These are phyloP conservation scores for Neophaeococcomyces aloes DNA, from an alignment of 2,329 filamentous ascomycete species.

Conservation along the genomic window DNA sequence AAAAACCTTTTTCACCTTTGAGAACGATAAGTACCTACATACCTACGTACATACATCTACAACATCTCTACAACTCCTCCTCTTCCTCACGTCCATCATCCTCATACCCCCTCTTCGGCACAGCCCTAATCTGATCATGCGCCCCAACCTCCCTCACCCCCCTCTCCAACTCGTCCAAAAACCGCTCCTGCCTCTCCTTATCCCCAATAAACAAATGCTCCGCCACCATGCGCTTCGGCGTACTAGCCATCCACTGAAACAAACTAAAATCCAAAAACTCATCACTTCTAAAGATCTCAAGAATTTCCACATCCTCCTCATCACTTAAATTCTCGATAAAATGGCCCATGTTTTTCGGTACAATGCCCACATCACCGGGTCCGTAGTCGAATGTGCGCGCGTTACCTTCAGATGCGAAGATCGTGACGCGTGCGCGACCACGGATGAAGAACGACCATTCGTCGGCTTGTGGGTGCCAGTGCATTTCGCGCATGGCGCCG, in stretches of 20 bases:
- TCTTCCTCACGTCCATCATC: background rate
- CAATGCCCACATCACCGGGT: conserved; percentile 65
- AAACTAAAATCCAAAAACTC: conserved; percentile 63
- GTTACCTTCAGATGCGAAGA: conserved; percentile 59
- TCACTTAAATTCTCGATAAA: conserved; percentile 69
- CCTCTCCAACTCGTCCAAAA: conserved; percentile 48
- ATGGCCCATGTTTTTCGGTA: conserved; percentile 67
- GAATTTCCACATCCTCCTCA: conserved; percentile 63
- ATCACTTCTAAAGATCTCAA: conserved; percentile 64
- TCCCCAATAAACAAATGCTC: conserved; percentile 58
- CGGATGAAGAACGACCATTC: conserved; percentile 73
- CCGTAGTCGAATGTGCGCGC: conserved; percentile 67
- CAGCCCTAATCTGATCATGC: conserved; percentile 2
- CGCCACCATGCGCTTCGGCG: conserved; percentile 53
- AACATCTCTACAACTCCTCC: background rate
- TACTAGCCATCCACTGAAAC: conserved; percentile 67
- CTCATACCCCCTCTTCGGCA: background rate
- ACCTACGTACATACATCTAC: no score
- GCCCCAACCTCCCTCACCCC: conserved; percentile 5
- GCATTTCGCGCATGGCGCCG: conserved; percentile 65
- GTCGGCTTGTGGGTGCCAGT: conserved; percentile 71
- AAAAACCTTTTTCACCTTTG: no score
- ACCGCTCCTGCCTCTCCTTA: conserved; percentile 49
- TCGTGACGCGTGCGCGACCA: conserved; percentile 61
- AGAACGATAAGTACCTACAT: no score